A percentile compares a stretch with the other conserved stretches of the same genome.
These are phyloP conservation scores for Diphasiastrum complanatum DNA, from an alignment of 83 land plant genomes.

Conservation along the genomic window DNA sequence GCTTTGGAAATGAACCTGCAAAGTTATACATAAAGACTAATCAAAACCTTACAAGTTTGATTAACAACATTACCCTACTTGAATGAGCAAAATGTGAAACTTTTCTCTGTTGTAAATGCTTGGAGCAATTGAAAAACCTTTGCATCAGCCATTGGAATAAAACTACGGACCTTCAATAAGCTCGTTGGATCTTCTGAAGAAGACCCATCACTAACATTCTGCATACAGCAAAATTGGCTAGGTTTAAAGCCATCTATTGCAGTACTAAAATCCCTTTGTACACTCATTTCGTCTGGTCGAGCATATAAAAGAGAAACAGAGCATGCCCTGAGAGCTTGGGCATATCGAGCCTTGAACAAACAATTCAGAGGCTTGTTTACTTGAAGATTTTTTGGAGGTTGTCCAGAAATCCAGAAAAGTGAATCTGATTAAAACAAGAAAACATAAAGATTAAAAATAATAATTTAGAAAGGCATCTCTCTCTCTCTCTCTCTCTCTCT, in stretches of 20 bases:
- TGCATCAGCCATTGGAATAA: no score
- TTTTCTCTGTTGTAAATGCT: no score
- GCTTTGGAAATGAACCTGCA: constrained; percentile 15
- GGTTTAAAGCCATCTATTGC: constrained; percentile 5
- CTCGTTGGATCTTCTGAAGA: neutral
- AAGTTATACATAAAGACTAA: neutral
- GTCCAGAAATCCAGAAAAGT: constrained; percentile 24
- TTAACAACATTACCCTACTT: no score
- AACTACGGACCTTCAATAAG: no score
- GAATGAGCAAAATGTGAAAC: no score
- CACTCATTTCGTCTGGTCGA: neutral
- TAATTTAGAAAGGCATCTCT: no score
- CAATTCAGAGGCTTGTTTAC: constrained; percentile 15
- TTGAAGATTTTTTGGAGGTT: constrained; percentile 16
- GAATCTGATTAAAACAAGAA: constrained; percentile 12
- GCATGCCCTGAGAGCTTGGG: constrained; percentile 18
- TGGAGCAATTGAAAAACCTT: no score
- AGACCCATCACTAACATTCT: constrained; percentile 3
- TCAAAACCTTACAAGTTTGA: no score
- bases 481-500: no score
- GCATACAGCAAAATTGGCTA: constrained; percentile 18
- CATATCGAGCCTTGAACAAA: constrained; percentile 24
- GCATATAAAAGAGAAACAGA: constrained; percentile 12
- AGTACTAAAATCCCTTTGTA: constrained; percentile 10
- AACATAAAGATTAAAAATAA: neutral